A percentile compares a stretch with the other conserved stretches of the same genome.
Conservation (phyloP, 495 filamentous ascomycete genomes). For the Lasiosphaeria hispida region DNA sequence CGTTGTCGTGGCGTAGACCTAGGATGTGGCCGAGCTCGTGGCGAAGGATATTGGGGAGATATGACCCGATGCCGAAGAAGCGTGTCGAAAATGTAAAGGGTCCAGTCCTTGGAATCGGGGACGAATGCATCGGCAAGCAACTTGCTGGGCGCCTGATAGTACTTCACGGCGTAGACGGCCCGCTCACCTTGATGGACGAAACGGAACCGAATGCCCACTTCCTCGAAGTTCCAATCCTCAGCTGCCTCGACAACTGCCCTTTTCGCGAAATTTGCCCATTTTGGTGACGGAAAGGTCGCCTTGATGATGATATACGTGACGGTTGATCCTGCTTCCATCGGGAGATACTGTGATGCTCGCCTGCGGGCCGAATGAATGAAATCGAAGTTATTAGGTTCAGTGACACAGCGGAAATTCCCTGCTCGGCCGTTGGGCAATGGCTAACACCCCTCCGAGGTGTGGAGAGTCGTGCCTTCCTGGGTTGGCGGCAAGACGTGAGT, state of each 20-base stretch:
- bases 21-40: conserved; percentile 8
- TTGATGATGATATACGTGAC: background rate
- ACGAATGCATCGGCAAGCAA: background rate
- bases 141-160: background rate
- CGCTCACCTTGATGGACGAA: background rate
- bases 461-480: no score
- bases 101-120: background rate
- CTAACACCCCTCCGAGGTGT: no score
- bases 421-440: no score
- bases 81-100: background rate
- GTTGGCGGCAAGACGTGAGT: no score
- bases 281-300: background rate
- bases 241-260: background rate
- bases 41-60: background rate
- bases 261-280: background rate
- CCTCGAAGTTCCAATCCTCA: background rate
- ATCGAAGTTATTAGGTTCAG: no score
- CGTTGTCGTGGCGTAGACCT: conserved; percentile 5
- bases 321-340: background rate
- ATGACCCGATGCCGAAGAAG: background rate
- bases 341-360: no score
- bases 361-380: no score
- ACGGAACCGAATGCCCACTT: background rate
- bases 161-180: background rate
- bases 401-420: no score